These are phyloP conservation scores for Hypocrella siamensis DNA, from an alignment of 2,329 filamentous ascomycete genomes.

Conservation along the genomic window DNA sequence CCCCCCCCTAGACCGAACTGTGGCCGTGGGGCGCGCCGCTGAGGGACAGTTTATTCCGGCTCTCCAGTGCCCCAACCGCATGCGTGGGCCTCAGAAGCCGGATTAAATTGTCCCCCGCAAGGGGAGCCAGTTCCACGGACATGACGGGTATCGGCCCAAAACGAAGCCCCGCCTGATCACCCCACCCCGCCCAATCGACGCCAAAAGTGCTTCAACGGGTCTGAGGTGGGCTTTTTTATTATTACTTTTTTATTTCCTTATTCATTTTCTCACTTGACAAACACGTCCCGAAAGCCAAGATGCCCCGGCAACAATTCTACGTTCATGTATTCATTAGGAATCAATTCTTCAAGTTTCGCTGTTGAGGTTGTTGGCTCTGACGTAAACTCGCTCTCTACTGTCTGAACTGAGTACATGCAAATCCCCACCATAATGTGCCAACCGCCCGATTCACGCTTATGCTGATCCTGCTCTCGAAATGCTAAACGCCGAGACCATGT, in stretches of 20 bases:
- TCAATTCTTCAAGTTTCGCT: constrained; percentile 1
- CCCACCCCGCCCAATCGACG: too few species aligned
- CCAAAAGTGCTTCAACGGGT: too few species aligned
- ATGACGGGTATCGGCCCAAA: too few species aligned
- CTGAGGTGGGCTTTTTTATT: not conserved
- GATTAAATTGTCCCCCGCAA: too few species aligned
- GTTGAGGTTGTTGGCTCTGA: not conserved
- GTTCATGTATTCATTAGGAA: too few species aligned
- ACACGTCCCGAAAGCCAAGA: not conserved
- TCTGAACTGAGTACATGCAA: constrained; percentile 1
- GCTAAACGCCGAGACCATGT: too few species aligned
- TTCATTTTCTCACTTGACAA: not conserved
- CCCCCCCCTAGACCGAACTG: too few species aligned
- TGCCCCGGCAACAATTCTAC: too few species aligned
- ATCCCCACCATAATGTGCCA: constrained; percentile 4
- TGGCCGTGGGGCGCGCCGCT: too few species aligned
- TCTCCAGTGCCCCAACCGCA: not conserved
- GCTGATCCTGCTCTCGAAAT: constrained; percentile 2
- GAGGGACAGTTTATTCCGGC: not conserved
- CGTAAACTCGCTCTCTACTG: constrained; percentile 3
- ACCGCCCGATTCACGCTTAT: constrained; percentile 1
- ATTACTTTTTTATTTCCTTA: not conserved
- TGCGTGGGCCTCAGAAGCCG: too few species aligned
- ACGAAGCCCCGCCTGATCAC: too few species aligned
- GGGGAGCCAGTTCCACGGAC: too few species aligned